Evolutionary conservation across 1,284 basidiomycete genomes (phyloP).

Genomic region (Moniliophthora roreri): DNA sequence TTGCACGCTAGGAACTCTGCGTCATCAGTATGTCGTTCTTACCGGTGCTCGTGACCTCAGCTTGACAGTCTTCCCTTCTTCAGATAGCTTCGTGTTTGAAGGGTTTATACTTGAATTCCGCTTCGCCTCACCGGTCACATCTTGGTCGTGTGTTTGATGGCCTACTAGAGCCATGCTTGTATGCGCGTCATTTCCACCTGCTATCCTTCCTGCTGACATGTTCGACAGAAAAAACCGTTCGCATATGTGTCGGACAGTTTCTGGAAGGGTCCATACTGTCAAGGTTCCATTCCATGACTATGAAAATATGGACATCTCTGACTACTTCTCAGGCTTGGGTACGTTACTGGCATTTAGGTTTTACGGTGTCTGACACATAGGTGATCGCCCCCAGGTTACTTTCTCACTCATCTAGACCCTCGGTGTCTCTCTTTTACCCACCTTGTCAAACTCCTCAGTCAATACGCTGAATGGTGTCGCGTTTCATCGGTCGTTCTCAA

Average conservation of each 20-base stretch:
- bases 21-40: too few relatives aligned
- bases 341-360: background rate
- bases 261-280: constrained; percentile 6
- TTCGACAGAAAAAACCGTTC: background rate
- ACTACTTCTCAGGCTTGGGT: constrained; percentile 20
- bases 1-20: too few relatives aligned
- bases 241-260: constrained; percentile 3
- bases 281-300: constrained; percentile 15
- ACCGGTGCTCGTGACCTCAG: too few relatives aligned
- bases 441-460: constrained; percentile 10
- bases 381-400: constrained; percentile 16
- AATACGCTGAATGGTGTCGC: constrained; percentile 18
- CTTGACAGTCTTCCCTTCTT: background rate
- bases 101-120: background rate
- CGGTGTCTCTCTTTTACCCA: constrained; percentile 5
- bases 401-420: constrained; percentile 12
- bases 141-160: constrained; percentile 7
- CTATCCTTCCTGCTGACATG: background rate
- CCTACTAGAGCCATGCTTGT: constrained; percentile 14
- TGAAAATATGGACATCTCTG: constrained; percentile 8
- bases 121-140: background rate
- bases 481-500: constrained; percentile 12
- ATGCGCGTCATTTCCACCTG: background rate
- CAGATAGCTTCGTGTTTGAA: background rate
- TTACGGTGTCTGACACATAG: background rate